A percentile compares a stretch with the other conserved stretches of the same genome.
phyloP scores from a whole-genome alignment of 2,329 filamentous ascomycete genomes.

The Sporothrix euskadiensis region DNA sequence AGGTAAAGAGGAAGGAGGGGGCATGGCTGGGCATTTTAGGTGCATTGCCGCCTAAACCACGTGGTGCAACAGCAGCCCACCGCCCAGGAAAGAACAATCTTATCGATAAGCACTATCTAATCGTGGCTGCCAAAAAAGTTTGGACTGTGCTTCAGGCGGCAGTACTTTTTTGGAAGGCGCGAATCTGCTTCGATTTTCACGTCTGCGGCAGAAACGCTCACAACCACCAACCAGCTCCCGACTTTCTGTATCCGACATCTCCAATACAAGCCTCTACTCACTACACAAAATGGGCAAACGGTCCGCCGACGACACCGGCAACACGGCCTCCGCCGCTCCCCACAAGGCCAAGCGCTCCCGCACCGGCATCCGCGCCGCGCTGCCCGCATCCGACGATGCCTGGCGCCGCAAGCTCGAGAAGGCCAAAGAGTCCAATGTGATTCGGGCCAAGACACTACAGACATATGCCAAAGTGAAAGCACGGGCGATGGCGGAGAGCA shows the following conservation, averaged over 20 bases:
- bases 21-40: not conserved
- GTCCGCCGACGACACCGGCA: constrained; percentile 5
- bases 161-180: not conserved
- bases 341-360: constrained; percentile 28
- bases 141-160: not conserved
- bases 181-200: not conserved
- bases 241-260: not conserved
- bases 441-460: constrained; percentile 92
- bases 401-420: constrained; percentile 42
- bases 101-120: constrained; percentile 14
- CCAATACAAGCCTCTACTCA: not conserved
- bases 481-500: constrained; percentile 35
- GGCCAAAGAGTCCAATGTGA: constrained; percentile 85
- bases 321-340: not conserved
- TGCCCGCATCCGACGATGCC: constrained; percentile 31
- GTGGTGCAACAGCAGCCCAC: not conserved
- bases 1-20: not conserved
- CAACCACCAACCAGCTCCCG: not conserved
- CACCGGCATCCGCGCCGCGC: constrained; percentile 26
- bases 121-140: constrained; percentile 2
- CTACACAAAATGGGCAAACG: constrained; percentile 22
- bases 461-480: constrained; percentile 86
- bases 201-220: not conserved
- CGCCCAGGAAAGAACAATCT: not conserved
- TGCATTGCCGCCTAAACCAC: constrained; percentile 9